Percentiles rank a stretch among this genome's conserved stretches.
These are phyloP conservation scores for Aureobasidium melanogenum DNA, from an alignment of 2,329 filamentous ascomycete genomes.

Conservation along the genomic window DNA sequence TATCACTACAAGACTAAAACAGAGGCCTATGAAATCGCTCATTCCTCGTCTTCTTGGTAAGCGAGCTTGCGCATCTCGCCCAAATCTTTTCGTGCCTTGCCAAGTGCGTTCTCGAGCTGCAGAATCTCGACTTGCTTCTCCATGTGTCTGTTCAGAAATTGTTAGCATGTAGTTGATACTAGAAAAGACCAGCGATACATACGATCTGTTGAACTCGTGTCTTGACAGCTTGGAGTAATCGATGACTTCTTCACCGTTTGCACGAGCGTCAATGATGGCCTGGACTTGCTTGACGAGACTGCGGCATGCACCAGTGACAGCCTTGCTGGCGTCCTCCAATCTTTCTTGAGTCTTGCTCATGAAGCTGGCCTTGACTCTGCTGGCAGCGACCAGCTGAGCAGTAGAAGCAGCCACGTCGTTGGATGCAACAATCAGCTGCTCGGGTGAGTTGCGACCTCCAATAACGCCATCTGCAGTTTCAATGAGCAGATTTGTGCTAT, in stretches of 20 bases:
- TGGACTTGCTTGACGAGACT: constrained; percentile 88
- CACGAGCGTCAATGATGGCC: constrained; percentile 79
- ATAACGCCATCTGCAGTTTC: constrained; percentile 97
- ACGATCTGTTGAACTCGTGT: constrained; percentile 98
- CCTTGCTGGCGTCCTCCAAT: constrained; percentile 84
- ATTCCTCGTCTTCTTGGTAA: constrained; percentile 63
- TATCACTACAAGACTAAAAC: constrained; percentile 5
- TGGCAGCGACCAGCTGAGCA: constrained; percentile 90
- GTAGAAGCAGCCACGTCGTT: constrained; percentile 96
- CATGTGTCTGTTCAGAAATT: constrained; percentile 3
- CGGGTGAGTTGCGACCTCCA: constrained; percentile 80
- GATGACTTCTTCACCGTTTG: constrained; percentile 66
- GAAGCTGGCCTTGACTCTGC: constrained; percentile 92
- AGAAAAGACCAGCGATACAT: constrained; percentile 29
- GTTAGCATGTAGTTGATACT: constrained; percentile 17
- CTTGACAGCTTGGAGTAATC: constrained; percentile 83
- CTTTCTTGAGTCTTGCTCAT: constrained; percentile 95
- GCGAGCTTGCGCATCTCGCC: constrained; percentile 98
- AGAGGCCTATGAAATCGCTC: background rate
- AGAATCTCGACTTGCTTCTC: constrained; percentile 78
- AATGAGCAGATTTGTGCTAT: constrained; percentile 89
- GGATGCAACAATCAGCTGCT: constrained; percentile 94
- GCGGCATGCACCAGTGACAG: constrained; percentile 82
- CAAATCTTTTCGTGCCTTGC: constrained; percentile 68
- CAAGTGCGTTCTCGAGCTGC: constrained; percentile 81